Conservation (phyloP, 306 rosid species). For the Vicia faba region DNA sequence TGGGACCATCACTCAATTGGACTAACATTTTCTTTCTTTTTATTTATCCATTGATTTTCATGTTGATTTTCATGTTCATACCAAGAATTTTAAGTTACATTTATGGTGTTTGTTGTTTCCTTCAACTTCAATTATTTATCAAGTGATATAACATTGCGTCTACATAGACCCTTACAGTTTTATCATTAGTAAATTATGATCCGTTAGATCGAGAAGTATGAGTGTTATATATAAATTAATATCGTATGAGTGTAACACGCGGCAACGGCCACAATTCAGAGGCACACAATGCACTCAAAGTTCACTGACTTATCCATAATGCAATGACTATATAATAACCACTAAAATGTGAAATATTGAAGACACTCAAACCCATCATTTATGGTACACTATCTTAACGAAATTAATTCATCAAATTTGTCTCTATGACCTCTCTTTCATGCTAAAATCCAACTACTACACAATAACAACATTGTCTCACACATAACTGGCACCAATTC, state of each 20-base stretch:
- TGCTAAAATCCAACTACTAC: conserved; percentile 34
- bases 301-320: conserved; percentile 49
- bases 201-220: too few relatives aligned
- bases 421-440: conserved; percentile 30
- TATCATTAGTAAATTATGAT: too few relatives aligned
- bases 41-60: conserved; percentile 8
- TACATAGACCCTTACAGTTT: too few relatives aligned
- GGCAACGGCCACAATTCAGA: not conserved
- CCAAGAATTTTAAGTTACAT: conserved; percentile 24
- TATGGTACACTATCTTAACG: conserved; percentile 38
- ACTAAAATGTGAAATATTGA: conserved; percentile 41
- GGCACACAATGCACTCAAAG: conserved; percentile 20
- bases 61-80: not conserved
- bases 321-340: conserved; percentile 48
- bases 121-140: not conserved
- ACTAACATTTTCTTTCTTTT: not conserved
- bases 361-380: conserved; percentile 39
- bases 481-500: conserved; percentile 29
- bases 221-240: too few relatives aligned
- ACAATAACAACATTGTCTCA: conserved; percentile 31
- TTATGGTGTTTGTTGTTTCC: conserved; percentile 20
- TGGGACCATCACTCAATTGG: conserved; percentile 23
- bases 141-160: too few relatives aligned
- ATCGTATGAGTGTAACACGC: too few relatives aligned
- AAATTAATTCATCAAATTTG: conserved; percentile 3